phyloP scores from a whole-genome alignment of 2,329 filamentous ascomycete genomes.

The Fusarium acutatum region DNA sequence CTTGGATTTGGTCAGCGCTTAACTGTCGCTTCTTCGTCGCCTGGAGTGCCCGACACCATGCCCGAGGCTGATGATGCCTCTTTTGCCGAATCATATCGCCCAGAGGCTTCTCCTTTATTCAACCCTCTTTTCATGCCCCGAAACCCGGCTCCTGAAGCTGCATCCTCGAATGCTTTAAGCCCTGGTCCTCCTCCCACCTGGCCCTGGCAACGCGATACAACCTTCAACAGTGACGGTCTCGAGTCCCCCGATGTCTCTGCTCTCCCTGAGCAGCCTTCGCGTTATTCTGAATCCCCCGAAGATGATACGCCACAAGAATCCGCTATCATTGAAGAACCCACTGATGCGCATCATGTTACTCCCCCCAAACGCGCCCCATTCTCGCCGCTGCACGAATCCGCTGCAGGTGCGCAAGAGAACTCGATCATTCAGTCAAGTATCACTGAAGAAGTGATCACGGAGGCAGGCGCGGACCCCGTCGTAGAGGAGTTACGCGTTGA shows the following conservation, averaged over 20 bases:
- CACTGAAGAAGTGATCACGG: background rate
- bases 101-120: conserved; percentile 37
- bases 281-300: conserved; percentile 13
- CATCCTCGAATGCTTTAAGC: conserved; percentile 3
- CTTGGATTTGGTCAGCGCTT: conserved; percentile 30
- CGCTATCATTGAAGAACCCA: background rate
- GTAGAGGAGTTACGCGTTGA: conserved; percentile 12
- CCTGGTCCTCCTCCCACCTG: conserved; percentile 15
- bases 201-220: conserved; percentile 31
- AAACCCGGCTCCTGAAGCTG: conserved; percentile 6
- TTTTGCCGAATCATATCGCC: conserved; percentile 40
- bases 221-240: background rate
- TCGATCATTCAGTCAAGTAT: background rate
- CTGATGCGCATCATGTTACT: background rate
- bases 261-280: background rate
- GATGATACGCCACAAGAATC: background rate
- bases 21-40: conserved; percentile 28
- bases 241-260: conserved; percentile 13
- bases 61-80: conserved; percentile 28
- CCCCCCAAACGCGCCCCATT: background rate
- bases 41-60: conserved; percentile 15
- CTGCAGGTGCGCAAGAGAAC: background rate
- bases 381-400: conserved; percentile 14
- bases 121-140: conserved; percentile 25
- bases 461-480: background rate